These are phyloP conservation scores for Carex myosuroides DNA, from an alignment of 176 grass and related monocot species.

Conservation along the genomic window DNA sequence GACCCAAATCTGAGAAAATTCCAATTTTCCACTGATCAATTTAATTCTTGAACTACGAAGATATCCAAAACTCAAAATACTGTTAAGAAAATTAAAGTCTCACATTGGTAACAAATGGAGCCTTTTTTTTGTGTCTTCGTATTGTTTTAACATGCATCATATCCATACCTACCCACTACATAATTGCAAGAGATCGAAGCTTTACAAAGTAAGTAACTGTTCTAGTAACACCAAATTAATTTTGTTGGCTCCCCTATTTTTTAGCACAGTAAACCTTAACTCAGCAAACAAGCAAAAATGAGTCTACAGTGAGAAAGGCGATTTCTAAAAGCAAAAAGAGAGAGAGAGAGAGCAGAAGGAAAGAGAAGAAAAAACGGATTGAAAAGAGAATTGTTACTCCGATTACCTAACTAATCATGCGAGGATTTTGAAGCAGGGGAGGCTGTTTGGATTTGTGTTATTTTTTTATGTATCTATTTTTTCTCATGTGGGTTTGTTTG, in stretches of 20 bases:
- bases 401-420: neutral
- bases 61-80: neutral
- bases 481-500: neutral
- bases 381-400: neutral
- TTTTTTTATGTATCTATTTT: neutral
- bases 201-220: neutral
- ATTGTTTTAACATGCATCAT: neutral
- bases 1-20: slow-evolving; percentile 14
- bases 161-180: neutral
- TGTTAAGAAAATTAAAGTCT: neutral
- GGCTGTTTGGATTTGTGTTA: neutral
- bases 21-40: neutral
- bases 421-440: neutral
- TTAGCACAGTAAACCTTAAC: neutral
- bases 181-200: neutral
- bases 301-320: neutral
- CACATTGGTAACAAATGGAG: neutral
- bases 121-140: neutral
- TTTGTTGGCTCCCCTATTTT: no score
- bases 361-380: neutral
- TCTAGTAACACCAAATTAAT: neutral
- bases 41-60: neutral
- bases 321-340: neutral
- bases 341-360: neutral
- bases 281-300: neutral